Evolutionary conservation across 768 basidiomycete species (phyloP), one percentile per base, ranked within the genome.

Genomic region (Hemileccinum impolitum): DNA sequence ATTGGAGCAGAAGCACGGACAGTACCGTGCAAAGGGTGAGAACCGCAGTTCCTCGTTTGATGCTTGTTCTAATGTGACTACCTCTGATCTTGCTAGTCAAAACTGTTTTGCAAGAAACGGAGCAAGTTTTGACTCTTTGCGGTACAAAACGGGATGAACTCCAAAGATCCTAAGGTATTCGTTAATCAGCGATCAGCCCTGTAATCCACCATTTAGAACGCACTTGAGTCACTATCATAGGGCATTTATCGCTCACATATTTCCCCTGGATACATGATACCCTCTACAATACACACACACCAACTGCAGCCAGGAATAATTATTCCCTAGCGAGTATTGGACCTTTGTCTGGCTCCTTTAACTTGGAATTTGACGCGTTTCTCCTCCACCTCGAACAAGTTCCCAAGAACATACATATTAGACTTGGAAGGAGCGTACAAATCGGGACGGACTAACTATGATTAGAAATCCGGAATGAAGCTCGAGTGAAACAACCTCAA

Each of bases 51-150:
- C 32, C 25, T 43, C 9, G 2, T 35, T 28, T 28, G 15, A 39
- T 8, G 6, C 28, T 18, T 31, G 25, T n/a, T 23, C 43, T 63
- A 25, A 65, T 9, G 39, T 46, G 25, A 23, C 31, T 37, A 18
- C 39, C 23, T 34, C 53, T 19, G 14, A 32, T 35, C 25, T 53
- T 11, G 15, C 9, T 48, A 76, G 76, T 76, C 11, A 61, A 72
- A 49, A 60, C 69, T 17, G 70, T 70, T 31, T 50, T 76, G 23
- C 74, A 76, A 41, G 75, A 76, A 60, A 71, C 73, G 6, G 70
- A 72, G 43, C 73, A 70, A 36, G 73, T 76, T 45, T 63, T 76
- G 38, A 61, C 61, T 39, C 63, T 77, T 8, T 77, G 76, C 53
- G 71, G 72, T 58, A 71, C 71, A 47, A 77, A 74, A 55, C 70